phyloP scores from a whole-genome alignment of 352 stramenopile genomes.

The Phytophthora meadii region DNA sequence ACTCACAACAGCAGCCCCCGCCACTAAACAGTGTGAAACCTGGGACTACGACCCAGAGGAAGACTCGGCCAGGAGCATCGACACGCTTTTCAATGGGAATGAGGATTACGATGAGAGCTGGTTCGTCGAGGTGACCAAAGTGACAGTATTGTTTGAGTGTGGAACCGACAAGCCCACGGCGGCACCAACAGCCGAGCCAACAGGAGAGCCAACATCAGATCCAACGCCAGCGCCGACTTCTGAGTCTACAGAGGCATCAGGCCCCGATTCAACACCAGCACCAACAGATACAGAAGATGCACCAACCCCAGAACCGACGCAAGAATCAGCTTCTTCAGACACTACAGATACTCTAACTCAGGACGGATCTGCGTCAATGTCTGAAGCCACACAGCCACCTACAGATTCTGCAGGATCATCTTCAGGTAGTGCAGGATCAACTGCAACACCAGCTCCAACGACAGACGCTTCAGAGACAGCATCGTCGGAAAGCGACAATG shows the following conservation, averaged over 20 bases:
- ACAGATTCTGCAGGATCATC: background rate
- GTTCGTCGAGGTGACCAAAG: constrained; percentile 35
- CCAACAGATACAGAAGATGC: constrained; percentile 15
- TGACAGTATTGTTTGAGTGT: constrained; percentile 31
- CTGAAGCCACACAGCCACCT: constrained; percentile 5
- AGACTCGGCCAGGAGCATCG: constrained; percentile 8
- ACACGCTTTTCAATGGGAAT: constrained; percentile 28
- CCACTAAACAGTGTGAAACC: constrained; percentile 27
- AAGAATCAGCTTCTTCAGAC: constrained; percentile 1
- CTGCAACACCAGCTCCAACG: background rate
- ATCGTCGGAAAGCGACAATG: background rate
- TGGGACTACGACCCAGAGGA: constrained; percentile 35
- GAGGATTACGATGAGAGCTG: constrained; percentile 35
- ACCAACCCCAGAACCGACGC: constrained; percentile 5
- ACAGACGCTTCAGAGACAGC: background rate
- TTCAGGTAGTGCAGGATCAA: background rate
- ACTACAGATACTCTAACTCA: background rate
- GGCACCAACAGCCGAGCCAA: constrained; percentile 24
- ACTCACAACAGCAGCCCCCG: constrained; percentile 13
- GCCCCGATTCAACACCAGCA: constrained; percentile 6
- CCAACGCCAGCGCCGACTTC: constrained; percentile 8
- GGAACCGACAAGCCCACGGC: constrained; percentile 22
- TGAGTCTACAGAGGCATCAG: background rate
- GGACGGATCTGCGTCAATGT: constrained; percentile 4
- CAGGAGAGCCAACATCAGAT: constrained; percentile 13